Evolutionary conservation across 129 eudicot species (phyloP).

Genomic region (Rutidosis leptorrhynchoides): DNA sequence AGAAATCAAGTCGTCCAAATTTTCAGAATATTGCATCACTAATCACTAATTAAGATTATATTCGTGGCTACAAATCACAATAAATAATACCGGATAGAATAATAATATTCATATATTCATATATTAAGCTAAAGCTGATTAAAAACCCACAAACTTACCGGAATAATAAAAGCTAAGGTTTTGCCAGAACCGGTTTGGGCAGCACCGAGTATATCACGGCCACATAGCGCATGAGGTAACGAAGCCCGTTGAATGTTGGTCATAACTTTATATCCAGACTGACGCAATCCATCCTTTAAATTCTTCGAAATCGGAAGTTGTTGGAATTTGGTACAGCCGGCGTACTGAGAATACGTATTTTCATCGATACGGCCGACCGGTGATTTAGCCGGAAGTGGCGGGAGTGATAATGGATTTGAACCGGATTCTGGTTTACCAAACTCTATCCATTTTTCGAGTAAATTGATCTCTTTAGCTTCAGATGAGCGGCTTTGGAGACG

Average conservation of each 20-base stretch:
- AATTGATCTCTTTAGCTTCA: slow-evolving; percentile 61
- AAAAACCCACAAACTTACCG: slow-evolving; percentile 49
- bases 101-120: not conserved
- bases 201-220: slow-evolving; percentile 91
- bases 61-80: not conserved
- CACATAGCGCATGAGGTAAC: slow-evolving; percentile 79
- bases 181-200: slow-evolving; percentile 97
- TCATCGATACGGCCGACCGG: slow-evolving; percentile 63
- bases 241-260: slow-evolving; percentile 89
- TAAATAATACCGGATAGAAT: too few species aligned
- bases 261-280: slow-evolving; percentile 49
- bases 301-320: slow-evolving; percentile 80
- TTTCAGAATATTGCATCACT: too few species aligned
- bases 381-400: slow-evolving; percentile 49
- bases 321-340: slow-evolving; percentile 57
- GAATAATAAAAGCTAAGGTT: slow-evolving; percentile 85
- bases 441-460: slow-evolving; percentile 64
- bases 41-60: not conserved
- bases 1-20: not conserved
- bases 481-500: slow-evolving; percentile 43
- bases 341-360: slow-evolving; percentile 57
- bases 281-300: slow-evolving; percentile 64
- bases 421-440: slow-evolving; percentile 75
- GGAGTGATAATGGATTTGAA: slow-evolving; percentile 70
- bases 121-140: not conserved